Evolutionary conservation across 73 alveolate genomes (phyloP).

Genomic region (Blepharisma japonicum): DNA sequence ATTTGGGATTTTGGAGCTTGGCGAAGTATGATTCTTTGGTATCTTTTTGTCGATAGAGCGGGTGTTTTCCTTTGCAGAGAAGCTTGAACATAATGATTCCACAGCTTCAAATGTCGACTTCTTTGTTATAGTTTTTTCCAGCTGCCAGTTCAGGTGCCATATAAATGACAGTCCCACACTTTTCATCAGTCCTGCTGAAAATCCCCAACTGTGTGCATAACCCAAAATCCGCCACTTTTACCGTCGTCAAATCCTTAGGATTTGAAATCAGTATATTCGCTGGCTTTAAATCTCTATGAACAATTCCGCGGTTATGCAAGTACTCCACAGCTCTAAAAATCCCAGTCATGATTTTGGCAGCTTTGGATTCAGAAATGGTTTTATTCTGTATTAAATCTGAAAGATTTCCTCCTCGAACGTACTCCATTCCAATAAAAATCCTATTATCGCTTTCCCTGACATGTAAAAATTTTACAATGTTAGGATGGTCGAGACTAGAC

Average conservation of each 20-base stretch:
- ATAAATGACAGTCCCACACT: constrained; percentile 67
- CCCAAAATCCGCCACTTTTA: constrained; percentile 73
- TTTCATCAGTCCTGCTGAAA: constrained; percentile 41
- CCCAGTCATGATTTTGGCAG: constrained; percentile 35
- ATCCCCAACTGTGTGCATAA: constrained; percentile 51
- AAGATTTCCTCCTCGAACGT: constrained; percentile 71
- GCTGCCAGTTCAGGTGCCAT: constrained; percentile 82
- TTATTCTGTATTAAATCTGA: constrained; percentile 37
- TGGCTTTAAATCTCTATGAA: constrained; percentile 78
- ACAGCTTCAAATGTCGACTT: constrained; percentile 90
- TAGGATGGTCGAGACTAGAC: constrained; percentile 38
- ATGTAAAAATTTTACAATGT: constrained; percentile 33
- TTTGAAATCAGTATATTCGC: constrained; percentile 61
- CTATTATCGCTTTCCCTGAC: constrained; percentile 38
- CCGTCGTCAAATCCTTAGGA: constrained; percentile 44
- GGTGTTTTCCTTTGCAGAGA: constrained; percentile 77
- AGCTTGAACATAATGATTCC: constrained; percentile 88
- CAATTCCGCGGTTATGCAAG: constrained; percentile 46
- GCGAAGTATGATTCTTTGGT: constrained; percentile 36
- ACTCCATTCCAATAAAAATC: constrained; percentile 75
- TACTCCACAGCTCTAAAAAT: constrained; percentile 37
- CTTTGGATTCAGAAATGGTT: constrained; percentile 35
- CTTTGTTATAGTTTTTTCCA: constrained; percentile 60
- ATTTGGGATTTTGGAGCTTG: constrained; percentile 48
- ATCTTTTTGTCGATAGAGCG: constrained; percentile 68